Conservation (phyloP, 306 rosid genomes). For the Cyamopsis tetragonoloba region DNA sequence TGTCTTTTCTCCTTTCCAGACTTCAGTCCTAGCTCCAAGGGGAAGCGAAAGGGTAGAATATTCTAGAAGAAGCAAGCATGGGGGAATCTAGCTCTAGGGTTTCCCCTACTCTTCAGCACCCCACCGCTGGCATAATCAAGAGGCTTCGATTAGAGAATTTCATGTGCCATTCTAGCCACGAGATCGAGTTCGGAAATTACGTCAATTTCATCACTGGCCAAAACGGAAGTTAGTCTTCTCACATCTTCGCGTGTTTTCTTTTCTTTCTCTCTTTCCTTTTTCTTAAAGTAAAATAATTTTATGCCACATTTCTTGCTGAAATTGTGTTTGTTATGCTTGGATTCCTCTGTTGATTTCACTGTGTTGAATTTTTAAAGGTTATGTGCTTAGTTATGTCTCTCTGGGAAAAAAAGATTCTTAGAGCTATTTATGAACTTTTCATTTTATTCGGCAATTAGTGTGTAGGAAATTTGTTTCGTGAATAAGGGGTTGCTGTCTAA, state of each 20-base stretch:
- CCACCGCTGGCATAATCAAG: constrained; percentile 61
- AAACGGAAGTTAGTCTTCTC: constrained; percentile 68
- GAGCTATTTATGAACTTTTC: background rate
- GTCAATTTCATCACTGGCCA: constrained; percentile 87
- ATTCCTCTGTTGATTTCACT: background rate
- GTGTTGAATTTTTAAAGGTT: background rate
- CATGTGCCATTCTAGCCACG: constrained; percentile 81
- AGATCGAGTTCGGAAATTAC: constrained; percentile 65
- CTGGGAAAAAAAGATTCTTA: background rate
- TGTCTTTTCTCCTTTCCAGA: too few species aligned
- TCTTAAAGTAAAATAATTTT: background rate
- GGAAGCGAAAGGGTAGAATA: too few species aligned
- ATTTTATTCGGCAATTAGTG: background rate
- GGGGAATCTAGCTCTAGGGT: constrained; percentile 33
- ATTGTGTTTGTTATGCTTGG: background rate
- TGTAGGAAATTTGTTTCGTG: background rate
- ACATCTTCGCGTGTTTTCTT: background rate
- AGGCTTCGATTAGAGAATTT: constrained; percentile 73
- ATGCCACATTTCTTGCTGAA: background rate
- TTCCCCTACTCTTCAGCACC: constrained; percentile 21
- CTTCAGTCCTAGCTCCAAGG: too few species aligned
- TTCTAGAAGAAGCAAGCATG: constrained; percentile 36
- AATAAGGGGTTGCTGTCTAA: background rate
- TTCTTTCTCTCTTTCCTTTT: background rate
- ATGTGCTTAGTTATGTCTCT: background rate